A percentile compares a stretch with the other conserved stretches of the same genome.
Conservation (phyloP, 2,329 filamentous ascomycete species). For the Endothia cerciana region DNA sequence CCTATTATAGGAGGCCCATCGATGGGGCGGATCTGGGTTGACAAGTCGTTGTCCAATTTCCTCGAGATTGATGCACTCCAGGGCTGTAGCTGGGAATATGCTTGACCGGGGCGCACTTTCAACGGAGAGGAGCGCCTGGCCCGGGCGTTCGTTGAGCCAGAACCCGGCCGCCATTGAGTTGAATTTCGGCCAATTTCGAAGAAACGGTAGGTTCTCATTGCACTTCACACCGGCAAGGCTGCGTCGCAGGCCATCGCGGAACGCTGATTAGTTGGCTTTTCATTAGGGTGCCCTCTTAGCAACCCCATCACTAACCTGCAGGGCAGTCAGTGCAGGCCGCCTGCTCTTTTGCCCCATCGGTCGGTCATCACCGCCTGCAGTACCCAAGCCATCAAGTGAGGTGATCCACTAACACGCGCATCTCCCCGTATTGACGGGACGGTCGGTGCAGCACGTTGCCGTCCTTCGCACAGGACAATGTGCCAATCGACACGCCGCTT, state of each 20-base stretch:
- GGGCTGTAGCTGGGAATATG: conserved; percentile 25
- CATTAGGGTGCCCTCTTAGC: neutral
- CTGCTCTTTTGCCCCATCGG: neutral
- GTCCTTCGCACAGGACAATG: conserved; percentile 12
- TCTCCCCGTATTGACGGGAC: neutral
- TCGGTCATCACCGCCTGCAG: conserved; percentile 14
- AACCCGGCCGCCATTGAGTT: neutral
- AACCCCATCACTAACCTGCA: conserved; percentile 3
- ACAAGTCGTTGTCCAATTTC: conserved; percentile 20
- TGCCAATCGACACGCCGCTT: conserved; percentile 1
- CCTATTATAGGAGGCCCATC: conserved; percentile 15
- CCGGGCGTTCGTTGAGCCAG: neutral
- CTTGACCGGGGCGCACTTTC: conserved; percentile 13
- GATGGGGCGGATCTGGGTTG: neutral
- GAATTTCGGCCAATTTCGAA: conserved; percentile 2
- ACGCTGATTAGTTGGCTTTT: neutral
- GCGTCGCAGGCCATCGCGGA: neutral
- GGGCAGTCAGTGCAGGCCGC: neutral
- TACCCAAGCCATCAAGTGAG: neutral
- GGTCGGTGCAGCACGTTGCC: conserved; percentile 7
- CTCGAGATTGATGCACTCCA: conserved; percentile 23
- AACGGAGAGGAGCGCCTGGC: conserved; percentile 5
- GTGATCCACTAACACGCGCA: conserved; percentile 11
- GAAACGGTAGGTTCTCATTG: neutral
- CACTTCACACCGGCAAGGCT: neutral